A percentile compares a stretch with the other conserved stretches of the same genome.
Evolutionary conservation across 2,329 filamentous ascomycete species (phyloP).

Genomic region (Cordyceps pruinosa): DNA sequence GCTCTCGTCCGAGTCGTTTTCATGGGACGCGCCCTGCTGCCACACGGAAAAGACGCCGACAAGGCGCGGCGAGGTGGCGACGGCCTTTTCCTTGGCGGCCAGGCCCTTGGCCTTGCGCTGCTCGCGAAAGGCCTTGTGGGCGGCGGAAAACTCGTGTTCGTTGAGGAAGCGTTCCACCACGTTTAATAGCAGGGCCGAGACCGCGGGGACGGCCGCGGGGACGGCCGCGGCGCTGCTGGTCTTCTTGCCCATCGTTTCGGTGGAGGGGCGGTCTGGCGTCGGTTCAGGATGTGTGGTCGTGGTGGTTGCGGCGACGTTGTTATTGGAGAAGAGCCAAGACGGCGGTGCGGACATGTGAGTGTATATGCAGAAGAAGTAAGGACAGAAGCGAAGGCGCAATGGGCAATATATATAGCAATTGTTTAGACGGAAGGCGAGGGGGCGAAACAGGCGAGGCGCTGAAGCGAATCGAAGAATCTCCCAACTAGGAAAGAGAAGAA

Average conservation of each 20-base stretch:
- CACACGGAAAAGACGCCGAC: conserved; percentile 45
- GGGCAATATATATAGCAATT: neutral
- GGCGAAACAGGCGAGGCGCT: neutral
- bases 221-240: conserved; percentile 19
- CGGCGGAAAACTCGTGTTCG: conserved; percentile 58
- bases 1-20: conserved; percentile 18
- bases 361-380: neutral
- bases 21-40: conserved; percentile 29
- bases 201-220: conserved; percentile 27
- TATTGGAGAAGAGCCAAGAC: conserved; percentile 39
- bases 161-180: conserved; percentile 61
- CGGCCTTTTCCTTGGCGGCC: conserved; percentile 24
- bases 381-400: no score
- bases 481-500: neutral
- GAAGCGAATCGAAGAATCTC: neutral
- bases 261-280: conserved; percentile 10
- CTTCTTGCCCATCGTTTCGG: conserved; percentile 30
- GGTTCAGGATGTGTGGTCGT: conserved; percentile 12
- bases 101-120: conserved; percentile 51
- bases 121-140: conserved; percentile 27
- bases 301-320: conserved; percentile 22
- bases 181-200: conserved; percentile 57
- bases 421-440: neutral
- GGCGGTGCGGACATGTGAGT: conserved; percentile 32
- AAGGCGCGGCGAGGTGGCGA: conserved; percentile 27